Base-by-base conservation (phyloP, 768 basidiomycete species). In the Suillus subaureus region DNA sequence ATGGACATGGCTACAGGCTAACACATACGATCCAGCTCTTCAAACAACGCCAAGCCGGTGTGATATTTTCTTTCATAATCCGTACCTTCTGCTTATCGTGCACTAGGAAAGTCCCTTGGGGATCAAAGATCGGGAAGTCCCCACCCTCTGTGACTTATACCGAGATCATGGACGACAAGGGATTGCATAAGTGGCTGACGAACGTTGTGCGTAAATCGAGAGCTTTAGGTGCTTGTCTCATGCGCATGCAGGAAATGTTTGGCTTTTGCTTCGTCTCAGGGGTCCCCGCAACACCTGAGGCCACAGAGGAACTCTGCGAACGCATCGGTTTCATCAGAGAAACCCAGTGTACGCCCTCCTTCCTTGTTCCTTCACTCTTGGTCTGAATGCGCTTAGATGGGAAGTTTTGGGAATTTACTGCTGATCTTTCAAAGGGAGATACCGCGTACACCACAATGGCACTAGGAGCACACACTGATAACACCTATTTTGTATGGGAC, bases 371-470 rank as follows among this genome's bases (percentile, higher is more conserved):
- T 6, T 15, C 13, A 16, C 68, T 65, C 66, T 66, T 21, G 13
- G 28, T 58, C 60, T 66, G 83, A 85, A 73, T 84, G 82, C 80
- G 26, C 23, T 77, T 73, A 96, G 94, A 99, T 71, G 97, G 96
- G 40, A 89, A 88, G 64, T 96, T 98, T 78, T 99, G 97, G 96
- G 94, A 98, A 72, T 97, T 99, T 72, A 97, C 95, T 0, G 88
- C 96, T 0, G 89, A 97, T 73, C 83, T 96, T 26, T 88, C 90
- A 21, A 94, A 91, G 71, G 95, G 95, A 15, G 97, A 99, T 75
- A 92, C 95, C 9, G 96, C 97, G 0, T 99, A 99, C 79, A 94
- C 95, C 5, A 93, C 89, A 7, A 78, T 97, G 54, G 91, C 90
- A 1, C 86, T 99, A 8, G 89, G 86, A 4, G 95, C 94, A 0